Evolutionary conservation across 2,329 filamentous ascomycete species (phyloP).

Genomic region (Aspergillus terreus): DNA sequence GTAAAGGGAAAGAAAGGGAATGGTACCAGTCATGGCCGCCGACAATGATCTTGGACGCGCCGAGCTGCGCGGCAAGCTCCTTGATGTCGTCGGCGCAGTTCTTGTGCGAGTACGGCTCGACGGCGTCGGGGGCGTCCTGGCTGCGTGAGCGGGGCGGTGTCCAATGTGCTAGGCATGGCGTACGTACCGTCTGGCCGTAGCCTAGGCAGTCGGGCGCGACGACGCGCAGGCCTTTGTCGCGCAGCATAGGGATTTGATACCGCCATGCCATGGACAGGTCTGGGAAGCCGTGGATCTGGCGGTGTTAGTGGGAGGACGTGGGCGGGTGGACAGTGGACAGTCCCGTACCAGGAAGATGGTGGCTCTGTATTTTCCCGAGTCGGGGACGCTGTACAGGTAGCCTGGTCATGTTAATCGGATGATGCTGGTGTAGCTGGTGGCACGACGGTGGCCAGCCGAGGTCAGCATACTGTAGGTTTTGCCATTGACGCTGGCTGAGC

Average conservation of each 20-base stretch:
- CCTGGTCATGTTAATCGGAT: slow-evolving; percentile 28
- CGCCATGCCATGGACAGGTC: slow-evolving; percentile 84
- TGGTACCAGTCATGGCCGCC: slow-evolving; percentile 81
- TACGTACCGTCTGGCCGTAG: slow-evolving; percentile 67
- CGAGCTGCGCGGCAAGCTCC: slow-evolving; percentile 61
- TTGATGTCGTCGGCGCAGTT: slow-evolving; percentile 71
- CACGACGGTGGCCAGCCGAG: neutral
- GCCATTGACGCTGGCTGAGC: slow-evolving; percentile 62
- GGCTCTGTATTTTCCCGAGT: slow-evolving; percentile 41
- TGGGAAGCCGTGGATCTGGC: slow-evolving; percentile 71
- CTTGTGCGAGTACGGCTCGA: slow-evolving; percentile 67
- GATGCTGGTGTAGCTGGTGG: neutral
- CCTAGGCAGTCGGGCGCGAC: slow-evolving; percentile 84
- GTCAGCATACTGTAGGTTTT: slow-evolving; percentile 60
- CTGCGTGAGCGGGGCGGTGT: too few relatives aligned
- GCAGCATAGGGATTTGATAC: slow-evolving; percentile 75
- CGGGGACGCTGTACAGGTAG: slow-evolving; percentile 52
- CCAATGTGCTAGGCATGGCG: neutral
- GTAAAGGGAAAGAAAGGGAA: too few relatives aligned
- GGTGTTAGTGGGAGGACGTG: neutral
- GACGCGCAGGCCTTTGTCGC: slow-evolving; percentile 70
- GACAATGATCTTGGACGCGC: slow-evolving; percentile 63
- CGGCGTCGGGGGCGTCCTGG: slow-evolving; percentile 57
- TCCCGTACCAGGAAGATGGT: slow-evolving; percentile 52
- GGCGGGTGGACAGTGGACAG: neutral